These are phyloP conservation scores for Massarina eburnea DNA, from an alignment of 2,329 filamentous ascomycete genomes.

Conservation along the genomic window DNA sequence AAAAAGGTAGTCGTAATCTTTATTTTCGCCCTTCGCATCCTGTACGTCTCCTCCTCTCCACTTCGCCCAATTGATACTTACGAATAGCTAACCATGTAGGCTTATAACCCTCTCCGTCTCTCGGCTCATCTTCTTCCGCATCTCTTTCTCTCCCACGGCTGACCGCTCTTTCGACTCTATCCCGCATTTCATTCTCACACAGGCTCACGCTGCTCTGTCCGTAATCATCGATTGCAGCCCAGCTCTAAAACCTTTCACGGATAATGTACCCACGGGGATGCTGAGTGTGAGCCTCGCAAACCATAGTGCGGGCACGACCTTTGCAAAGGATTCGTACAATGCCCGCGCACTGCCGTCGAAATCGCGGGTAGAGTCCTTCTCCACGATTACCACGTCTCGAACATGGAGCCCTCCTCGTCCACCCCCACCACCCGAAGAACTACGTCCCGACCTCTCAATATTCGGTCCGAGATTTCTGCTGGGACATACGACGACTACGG, in stretches of 20 bases:
- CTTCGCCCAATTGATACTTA: neutral
- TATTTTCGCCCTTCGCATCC: constrained; percentile 21
- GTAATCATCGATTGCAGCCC: constrained; percentile 25
- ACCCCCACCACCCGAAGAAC: constrained; percentile 8
- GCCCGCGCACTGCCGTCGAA: neutral
- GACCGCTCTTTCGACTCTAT: constrained; percentile 22
- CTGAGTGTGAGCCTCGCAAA: constrained; percentile 11
- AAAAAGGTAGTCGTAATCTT: constrained; percentile 18
- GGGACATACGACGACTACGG: neutral
- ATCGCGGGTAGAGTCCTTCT: neutral
- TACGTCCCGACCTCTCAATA: constrained; percentile 6
- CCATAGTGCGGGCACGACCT: constrained; percentile 23
- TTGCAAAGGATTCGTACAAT: constrained; percentile 14
- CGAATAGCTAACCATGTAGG: constrained; percentile 11
- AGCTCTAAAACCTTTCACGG: constrained; percentile 21
- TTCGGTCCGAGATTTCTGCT: neutral
- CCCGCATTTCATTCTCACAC: constrained; percentile 25
- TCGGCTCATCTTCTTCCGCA: constrained; percentile 22
- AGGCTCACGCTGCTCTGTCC: constrained; percentile 24
- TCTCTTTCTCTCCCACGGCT: constrained; percentile 5
- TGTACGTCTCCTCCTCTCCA: constrained; percentile 15
- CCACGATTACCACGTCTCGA: neutral
- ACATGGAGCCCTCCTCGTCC: neutral
- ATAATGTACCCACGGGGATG: constrained; percentile 10
- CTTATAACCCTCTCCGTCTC: constrained; percentile 22